Base-by-base conservation (phyloP, 768 basidiomycete genomes). In the Termitomyces sp. region DNA sequence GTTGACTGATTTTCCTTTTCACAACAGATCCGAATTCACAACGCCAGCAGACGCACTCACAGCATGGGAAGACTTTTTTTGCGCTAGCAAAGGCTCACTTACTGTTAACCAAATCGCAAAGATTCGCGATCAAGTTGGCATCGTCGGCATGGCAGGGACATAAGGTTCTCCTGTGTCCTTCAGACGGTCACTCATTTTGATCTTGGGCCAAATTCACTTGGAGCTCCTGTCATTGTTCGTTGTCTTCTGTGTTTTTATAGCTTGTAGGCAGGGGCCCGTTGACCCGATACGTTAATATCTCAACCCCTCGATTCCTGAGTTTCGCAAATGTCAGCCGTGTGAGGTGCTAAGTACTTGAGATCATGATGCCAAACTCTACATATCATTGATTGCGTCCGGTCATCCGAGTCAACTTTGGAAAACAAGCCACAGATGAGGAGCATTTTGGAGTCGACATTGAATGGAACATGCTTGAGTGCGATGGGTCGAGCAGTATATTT, bases 1-100 rank as follows among this genome's bases (percentile, higher is more conserved):
- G n/a, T 44, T 16, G 29, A 55, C 46, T 55, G 16, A 39, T 20
- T 8, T 12, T 4, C 39, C 43, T 26, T 55, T 10, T n/a, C 32
- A 20, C 39, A 18, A 5, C 59, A 90, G 87, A 62, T 70, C 74
- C 9, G 83, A 92, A 67, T 92, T 91, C 61, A 64, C 75, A 24
- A 80, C 78, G 34, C 79, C 81, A 27, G 71, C 76, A 37, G 94
- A 95, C 63, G 84, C 84, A 1, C 76, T 84, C 31, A 69, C 72
- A 16, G 90, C 87, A 0, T 98, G 92, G 72, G 95, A 98, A 72
- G 85, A 87, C 55, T 96, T 93, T 73, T 80, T 98, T 62, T 76
- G 84, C 20, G 89, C 87, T 0, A 86, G 85, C 69, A 95, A 95
- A 68, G 87, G 84, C 7, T 80, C 80, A 27, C 78, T 99, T 65